Base-by-base conservation (phyloP, 495 filamentous ascomycete species). In the Podospora anserina region DNA sequence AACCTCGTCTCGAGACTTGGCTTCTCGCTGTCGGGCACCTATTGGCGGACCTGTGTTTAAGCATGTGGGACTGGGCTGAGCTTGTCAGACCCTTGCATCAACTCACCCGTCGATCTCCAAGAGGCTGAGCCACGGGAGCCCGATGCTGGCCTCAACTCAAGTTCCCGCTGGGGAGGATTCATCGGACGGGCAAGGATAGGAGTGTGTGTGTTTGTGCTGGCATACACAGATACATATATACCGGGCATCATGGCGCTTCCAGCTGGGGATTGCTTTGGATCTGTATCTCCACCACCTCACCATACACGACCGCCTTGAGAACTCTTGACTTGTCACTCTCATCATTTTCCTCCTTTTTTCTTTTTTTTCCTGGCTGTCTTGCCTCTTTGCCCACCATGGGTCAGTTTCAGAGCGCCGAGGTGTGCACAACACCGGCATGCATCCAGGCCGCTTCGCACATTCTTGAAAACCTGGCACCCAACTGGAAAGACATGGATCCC, bases 361-460 rank as follows among this genome's bases (percentile, higher is more conserved):
- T 62, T 3, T 27, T 32, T 63, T 59, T 64, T 34, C 26, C 53
- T 26, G 11, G 23, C 60, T 65, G 55, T 60, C 39, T 64, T 15
- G 15, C 28, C 60, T 27, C 61, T 39, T 26, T 58, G 56, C 28
- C 28, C 57, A 44, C 18, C 16, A 71, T 71, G 69, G 69, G 69
- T 39, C 69, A 71, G 66, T 71, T 62, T 63, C 66, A 67, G 44
- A 71, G 69, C 53, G 32, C 57, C 18, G 26, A 57, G 16, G 62
- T 82, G 1, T 91, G 89, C 75, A 72, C 84, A 28, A 87, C 87
- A 9, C 84, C 87, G 27, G 84, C 86, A 70, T 93, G 90, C 75
- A 80, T 92, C 15, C 86, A 90, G 65, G 89, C 89, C 27, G 83
- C 90, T 6, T 89, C 89, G 23, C 85, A 87, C 64, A 85, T 92